Percentiles rank a stretch among this genome's conserved stretches.
phyloP scores from a whole-genome alignment of 441 rosid species.

The Gossypium gossypioides region DNA sequence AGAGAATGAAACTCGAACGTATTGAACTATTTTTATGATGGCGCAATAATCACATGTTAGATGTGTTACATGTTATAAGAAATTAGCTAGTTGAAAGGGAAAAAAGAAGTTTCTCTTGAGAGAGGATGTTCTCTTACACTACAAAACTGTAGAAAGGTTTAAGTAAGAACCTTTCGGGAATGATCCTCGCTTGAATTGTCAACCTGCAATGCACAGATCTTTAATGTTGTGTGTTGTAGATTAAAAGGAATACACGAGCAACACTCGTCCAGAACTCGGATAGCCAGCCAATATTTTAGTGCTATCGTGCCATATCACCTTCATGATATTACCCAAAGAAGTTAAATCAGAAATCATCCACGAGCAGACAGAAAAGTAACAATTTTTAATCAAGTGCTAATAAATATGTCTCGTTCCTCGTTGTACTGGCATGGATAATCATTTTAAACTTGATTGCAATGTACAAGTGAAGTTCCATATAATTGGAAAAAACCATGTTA shows the following conservation, averaged over 20 bases:
- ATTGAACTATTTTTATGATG: slow-evolving; percentile 10
- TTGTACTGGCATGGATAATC: background rate
- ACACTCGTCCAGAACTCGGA: background rate
- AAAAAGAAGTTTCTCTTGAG: slow-evolving; percentile 6
- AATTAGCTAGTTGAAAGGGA: slow-evolving; percentile 9
- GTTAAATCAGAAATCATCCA: background rate
- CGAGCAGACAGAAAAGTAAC: background rate
- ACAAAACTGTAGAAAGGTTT: slow-evolving; percentile 33
- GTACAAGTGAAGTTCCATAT: background rate
- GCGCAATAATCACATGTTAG: slow-evolving; percentile 43
- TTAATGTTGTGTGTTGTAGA: background rate
- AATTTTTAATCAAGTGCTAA: background rate
- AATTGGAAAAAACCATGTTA: background rate
- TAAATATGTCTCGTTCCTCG: background rate
- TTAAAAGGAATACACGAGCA: slow-evolving; percentile 5
- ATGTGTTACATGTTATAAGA: slow-evolving; percentile 17
- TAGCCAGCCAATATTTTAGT: background rate
- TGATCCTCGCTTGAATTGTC: slow-evolving; percentile 12
- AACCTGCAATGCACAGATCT: slow-evolving; percentile 21
- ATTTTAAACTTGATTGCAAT: background rate
- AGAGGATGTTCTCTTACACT: slow-evolving; percentile 21
- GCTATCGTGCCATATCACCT: slow-evolving; percentile 20
- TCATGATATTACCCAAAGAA: slow-evolving; percentile 7
- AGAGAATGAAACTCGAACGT: background rate
- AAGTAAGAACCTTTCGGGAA: slow-evolving; percentile 11